Evolutionary conservation across 73 alveolate species (phyloP).

Genomic region (Paramecium sexaurelia): DNA sequence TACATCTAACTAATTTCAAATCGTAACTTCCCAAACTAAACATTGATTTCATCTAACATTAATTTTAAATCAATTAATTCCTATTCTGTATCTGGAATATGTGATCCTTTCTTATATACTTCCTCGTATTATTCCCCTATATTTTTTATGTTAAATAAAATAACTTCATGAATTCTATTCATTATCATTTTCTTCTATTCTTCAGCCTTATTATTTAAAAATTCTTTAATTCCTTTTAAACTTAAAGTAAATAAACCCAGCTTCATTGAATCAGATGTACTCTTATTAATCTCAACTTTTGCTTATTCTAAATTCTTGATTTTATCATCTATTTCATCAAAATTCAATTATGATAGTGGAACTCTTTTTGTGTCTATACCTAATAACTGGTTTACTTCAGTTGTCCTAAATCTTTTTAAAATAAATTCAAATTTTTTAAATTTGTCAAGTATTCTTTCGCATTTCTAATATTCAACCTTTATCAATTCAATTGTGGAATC

Average conservation of each 20-base stretch:
- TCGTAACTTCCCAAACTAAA: not conserved
- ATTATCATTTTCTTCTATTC: not conserved
- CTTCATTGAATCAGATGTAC: not conserved
- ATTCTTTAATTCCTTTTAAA: not conserved
- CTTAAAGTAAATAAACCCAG: not conserved
- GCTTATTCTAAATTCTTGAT: not conserved
- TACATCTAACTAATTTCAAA: constrained; percentile 36
- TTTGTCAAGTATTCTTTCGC: not conserved
- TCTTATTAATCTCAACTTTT: not conserved
- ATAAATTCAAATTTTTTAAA: constrained; percentile 7
- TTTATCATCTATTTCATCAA: not conserved
- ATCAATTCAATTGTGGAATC: not conserved
- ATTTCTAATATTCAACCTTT: not conserved
- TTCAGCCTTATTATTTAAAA: not conserved
- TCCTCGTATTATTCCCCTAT: constrained; percentile 16
- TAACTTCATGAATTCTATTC: not conserved
- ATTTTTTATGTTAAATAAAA: not conserved
- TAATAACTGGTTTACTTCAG: not conserved
- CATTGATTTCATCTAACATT: constrained; percentile 34
- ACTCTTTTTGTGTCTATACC: not conserved
- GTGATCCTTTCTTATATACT: constrained; percentile 1
- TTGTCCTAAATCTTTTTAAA: not conserved
- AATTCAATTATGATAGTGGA: constrained; percentile 11
- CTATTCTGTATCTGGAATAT: not conserved
- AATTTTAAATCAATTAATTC: constrained; percentile 24